Conservation (phyloP, 148 eudicot species). For the Chenopodium suecicum region DNA sequence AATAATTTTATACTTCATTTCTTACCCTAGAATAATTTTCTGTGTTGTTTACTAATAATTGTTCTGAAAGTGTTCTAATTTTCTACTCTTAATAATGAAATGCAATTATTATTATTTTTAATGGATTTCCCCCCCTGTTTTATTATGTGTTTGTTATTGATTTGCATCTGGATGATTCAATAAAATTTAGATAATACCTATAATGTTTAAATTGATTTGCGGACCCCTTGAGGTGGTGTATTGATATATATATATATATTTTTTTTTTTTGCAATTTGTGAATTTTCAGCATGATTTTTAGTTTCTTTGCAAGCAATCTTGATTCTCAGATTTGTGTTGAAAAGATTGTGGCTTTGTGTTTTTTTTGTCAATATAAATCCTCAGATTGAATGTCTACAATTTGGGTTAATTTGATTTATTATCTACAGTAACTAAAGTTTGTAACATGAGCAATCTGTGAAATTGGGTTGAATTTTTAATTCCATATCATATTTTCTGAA, state of each 20-base stretch:
- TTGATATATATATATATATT: too few relatives aligned
- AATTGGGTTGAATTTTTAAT: neutral
- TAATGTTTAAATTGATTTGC: too few relatives aligned
- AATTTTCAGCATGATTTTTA: neutral
- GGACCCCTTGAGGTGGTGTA: too few relatives aligned
- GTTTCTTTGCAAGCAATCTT: neutral
- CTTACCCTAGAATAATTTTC: neutral
- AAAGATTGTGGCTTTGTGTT: neutral
- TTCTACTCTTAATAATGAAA: neutral
- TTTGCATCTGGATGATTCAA: constrained; percentile 4
- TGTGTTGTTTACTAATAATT: neutral
- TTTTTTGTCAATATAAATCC: neutral
- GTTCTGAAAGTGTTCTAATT: neutral
- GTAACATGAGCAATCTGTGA: neutral
- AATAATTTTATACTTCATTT: too few relatives aligned
- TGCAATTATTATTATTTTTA: neutral
- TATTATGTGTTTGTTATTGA: constrained; percentile 9
- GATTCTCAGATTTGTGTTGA: constrained; percentile 6
- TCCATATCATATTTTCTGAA: neutral
- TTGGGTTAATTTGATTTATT: neutral
- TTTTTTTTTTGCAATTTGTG: neutral
- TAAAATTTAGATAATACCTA: too few relatives aligned
- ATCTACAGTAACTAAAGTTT: neutral
- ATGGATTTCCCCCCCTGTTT: neutral
- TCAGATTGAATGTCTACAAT: neutral